Evolutionary conservation across 495 filamentous ascomycete genomes (phyloP).

Genomic region (Penicillium canescens): DNA sequence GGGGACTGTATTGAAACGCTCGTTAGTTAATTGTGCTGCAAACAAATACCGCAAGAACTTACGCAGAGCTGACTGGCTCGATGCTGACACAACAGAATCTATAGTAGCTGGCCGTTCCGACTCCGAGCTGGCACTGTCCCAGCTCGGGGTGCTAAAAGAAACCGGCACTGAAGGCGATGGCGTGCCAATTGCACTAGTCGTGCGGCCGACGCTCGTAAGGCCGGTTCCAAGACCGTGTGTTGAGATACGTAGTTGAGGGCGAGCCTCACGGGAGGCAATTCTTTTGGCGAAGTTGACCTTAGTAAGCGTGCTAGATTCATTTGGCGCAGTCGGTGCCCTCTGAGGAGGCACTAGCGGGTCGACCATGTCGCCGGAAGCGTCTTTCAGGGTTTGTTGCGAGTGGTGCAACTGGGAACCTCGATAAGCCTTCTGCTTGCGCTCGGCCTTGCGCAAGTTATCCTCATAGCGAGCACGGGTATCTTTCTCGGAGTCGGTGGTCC

Average conservation of each 20-base stretch:
- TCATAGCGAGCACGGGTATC: conserved; percentile 54
- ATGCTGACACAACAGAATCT: conserved; percentile 19
- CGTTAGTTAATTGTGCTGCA: too few species aligned
- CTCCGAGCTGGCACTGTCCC: too few species aligned
- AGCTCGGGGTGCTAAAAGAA: conserved; percentile 13
- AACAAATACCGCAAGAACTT: too few species aligned
- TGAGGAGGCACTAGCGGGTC: conserved; percentile 80
- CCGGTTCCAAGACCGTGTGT: conserved; percentile 50
- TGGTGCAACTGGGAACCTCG: conserved; percentile 44
- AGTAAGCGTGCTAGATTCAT: conserved; percentile 76
- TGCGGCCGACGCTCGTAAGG: conserved; percentile 43
- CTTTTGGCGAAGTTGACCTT: conserved; percentile 89
- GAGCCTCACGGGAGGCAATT: conserved; percentile 60
- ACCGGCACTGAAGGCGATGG: conserved; percentile 31
- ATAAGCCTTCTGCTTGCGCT: conserved; percentile 70
- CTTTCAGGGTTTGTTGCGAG: conserved; percentile 39
- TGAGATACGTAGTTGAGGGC: conserved; percentile 31
- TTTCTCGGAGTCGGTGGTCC: conserved; percentile 41
- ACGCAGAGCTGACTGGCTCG: conserved; percentile 24
- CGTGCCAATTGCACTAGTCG: conserved; percentile 42
- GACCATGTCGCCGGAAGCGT: conserved; percentile 52
- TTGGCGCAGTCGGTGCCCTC: conserved; percentile 80
- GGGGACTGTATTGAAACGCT: too few species aligned
- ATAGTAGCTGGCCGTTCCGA: too few species aligned
- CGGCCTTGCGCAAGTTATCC: conserved; percentile 68